Evolutionary conservation across 2,329 filamentous ascomycete species (phyloP).

Genomic region (Pseudogymnoascus sp.): DNA sequence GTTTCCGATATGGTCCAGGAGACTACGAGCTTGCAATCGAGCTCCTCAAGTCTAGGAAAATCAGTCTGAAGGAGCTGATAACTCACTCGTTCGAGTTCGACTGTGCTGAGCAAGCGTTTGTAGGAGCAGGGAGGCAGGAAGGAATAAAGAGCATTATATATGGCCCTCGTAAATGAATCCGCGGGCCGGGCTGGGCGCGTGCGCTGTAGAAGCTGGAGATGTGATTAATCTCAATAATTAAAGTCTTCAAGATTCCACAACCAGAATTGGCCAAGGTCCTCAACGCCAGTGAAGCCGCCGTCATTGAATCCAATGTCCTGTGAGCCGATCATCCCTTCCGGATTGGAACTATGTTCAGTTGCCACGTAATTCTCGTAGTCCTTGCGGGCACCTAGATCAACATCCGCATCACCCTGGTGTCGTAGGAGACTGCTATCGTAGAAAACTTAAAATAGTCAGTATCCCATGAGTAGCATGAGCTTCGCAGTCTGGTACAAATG

Average conservation of each 20-base stretch:
- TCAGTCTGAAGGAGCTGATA: constrained; percentile 74
- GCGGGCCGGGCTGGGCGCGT: neutral
- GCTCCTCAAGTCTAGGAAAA: constrained; percentile 62
- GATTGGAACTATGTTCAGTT: neutral
- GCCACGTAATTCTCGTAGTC: neutral
- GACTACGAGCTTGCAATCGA: constrained; percentile 51
- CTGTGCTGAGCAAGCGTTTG: constrained; percentile 74
- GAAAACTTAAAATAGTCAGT: neutral
- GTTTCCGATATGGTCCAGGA: constrained; percentile 27
- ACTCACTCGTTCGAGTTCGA: constrained; percentile 68
- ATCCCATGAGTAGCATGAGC: neutral
- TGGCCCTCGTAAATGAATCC: constrained; percentile 14
- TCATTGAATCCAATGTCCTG: neutral
- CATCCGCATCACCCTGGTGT: neutral
- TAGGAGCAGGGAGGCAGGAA: constrained; percentile 15
- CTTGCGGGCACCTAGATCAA: neutral
- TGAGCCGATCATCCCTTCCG: neutral
- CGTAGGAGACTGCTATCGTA: neutral
- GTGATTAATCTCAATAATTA: neutral
- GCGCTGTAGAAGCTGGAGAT: neutral
- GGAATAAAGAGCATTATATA: constrained; percentile 26
- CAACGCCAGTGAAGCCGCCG: constrained; percentile 1
- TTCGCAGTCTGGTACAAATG: neutral
- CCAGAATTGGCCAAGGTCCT: constrained; percentile 26
- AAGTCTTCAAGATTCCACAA: constrained; percentile 24